Base-by-base conservation (phyloP, 768 basidiomycete species). In the Tephrocybe sp. region DNA sequence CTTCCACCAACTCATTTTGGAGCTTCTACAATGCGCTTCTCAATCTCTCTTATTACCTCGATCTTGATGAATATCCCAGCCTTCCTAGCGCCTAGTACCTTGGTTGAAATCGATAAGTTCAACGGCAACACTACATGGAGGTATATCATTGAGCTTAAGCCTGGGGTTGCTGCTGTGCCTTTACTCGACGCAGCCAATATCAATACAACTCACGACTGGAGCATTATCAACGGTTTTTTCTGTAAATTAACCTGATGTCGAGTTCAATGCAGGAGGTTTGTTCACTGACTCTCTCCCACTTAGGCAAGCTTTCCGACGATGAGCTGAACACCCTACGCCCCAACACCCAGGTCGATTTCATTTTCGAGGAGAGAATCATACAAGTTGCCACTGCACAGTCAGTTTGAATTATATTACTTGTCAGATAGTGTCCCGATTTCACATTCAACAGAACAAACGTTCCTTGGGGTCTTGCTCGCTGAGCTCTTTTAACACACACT, bases 401-500 rank as follows among this genome's bases (percentile, higher is more conserved):
- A 67, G 65, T 64, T 26, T 3, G 56, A 53, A 11, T 2, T n/a
- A 30, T 11, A 4, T 12, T 9, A 3, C 20, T 6, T 3, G 18
- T 9, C 26, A 8, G 14, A 2, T 26, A 6, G 4, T 20, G n/a
- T 37, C 2, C 18, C n/a, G 3, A 25, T 17, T 12, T 6, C 23
- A 26, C 4, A 2, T 7, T n/a, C 1, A 3, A 17, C 26, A 71
- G 68, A 47, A 61, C 50, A 1, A 59, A 69, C 51, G 68, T 68
- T 1, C 64, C 70, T 15, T 71, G 68, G 70, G 68, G 70, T 5
- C 50, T 71, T 17, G 48, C 61, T 10, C 57, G 9, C 39, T 71
- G 40, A 65, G 58, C 51, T 61, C 60, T 9, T n/a, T 42, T 12
- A 37, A 45, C n/a, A 52, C 21, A 20, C 60, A 66, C 23, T 20